Conservation (phyloP, 2,329 filamentous ascomycete genomes). For the Xylaria sp. region DNA sequence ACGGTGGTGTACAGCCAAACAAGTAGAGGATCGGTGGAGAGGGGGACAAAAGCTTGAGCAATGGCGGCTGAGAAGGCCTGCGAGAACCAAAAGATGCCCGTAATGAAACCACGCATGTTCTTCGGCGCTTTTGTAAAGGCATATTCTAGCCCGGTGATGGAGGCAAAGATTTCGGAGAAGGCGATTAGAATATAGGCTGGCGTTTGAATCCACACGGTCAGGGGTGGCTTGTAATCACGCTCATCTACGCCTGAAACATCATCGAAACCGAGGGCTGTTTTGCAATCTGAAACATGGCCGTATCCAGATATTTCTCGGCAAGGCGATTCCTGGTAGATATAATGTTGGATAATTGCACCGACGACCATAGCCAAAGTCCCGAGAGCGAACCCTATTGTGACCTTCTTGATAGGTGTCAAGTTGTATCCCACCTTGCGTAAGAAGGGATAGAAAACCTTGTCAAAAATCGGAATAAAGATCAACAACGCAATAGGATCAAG, state of each 20-base stretch:
- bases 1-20: constrained; percentile 79
- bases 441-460: constrained; percentile 69
- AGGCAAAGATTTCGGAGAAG: constrained; percentile 70
- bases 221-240: constrained; percentile 48
- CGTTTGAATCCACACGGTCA: constrained; percentile 70
- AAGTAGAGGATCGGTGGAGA: constrained; percentile 71
- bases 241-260: constrained; percentile 37
- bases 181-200: constrained; percentile 68
- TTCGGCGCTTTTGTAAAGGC: constrained; percentile 78
- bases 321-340: constrained; percentile 56
- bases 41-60: constrained; percentile 66
- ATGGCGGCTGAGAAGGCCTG: constrained; percentile 68
- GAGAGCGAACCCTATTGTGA: constrained; percentile 70
- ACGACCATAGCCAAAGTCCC: constrained; percentile 65
- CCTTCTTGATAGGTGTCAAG: constrained; percentile 73
- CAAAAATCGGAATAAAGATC: constrained; percentile 72
- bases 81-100: constrained; percentile 68
- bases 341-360: constrained; percentile 67
- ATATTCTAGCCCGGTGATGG: constrained; percentile 76
- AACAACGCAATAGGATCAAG: constrained; percentile 74
- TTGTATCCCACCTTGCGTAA: constrained; percentile 66
- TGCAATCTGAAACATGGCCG: constrained; percentile 61
- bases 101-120: constrained; percentile 72
- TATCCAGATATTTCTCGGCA: constrained; percentile 52
- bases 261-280: constrained; percentile 26